Percentiles rank a stretch among this genome's conserved stretches.
Evolutionary conservation across 78 protist genomes (phyloP).

Genomic region (Thecamonas trahens): DNA sequence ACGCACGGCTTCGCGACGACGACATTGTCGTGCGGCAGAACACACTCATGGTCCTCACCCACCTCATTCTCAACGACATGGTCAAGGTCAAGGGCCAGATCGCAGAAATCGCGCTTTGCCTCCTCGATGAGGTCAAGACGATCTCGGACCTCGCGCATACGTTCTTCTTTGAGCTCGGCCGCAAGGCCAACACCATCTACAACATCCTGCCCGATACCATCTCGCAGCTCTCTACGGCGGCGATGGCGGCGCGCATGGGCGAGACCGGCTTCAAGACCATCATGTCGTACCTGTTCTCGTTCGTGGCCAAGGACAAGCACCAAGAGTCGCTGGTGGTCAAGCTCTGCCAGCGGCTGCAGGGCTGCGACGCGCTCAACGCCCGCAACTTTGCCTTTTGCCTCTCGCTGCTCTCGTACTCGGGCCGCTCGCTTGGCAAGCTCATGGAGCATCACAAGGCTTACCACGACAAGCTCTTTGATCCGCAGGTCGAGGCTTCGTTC

Average conservation of each 20-base stretch:
- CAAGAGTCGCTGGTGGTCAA: slow-evolving; percentile 70
- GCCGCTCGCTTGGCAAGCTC: slow-evolving; percentile 45
- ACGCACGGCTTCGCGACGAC: slow-evolving; percentile 55
- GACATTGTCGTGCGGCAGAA: slow-evolving; percentile 68
- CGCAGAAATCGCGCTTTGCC: slow-evolving; percentile 57
- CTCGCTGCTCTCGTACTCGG: slow-evolving; percentile 34
- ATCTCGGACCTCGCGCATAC: slow-evolving; percentile 31
- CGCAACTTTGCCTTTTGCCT: slow-evolving; percentile 60
- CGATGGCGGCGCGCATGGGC: not conserved
- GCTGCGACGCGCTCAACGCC: slow-evolving; percentile 23
- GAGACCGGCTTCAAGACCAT: slow-evolving; percentile 27
- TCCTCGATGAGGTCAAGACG: slow-evolving; percentile 42
- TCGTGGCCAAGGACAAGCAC: slow-evolving; percentile 63
- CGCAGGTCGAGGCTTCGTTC: slow-evolving; percentile 20
- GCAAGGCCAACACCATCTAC: slow-evolving; percentile 61
- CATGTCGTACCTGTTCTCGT: slow-evolving; percentile 52
- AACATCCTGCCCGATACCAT: slow-evolving; percentile 86
- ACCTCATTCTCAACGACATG: slow-evolving; percentile 90
- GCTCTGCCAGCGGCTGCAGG: slow-evolving; percentile 65
- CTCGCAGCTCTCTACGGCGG: slow-evolving; percentile 22
- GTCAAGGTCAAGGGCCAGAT: slow-evolving; percentile 50
- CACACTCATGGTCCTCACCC: slow-evolving; percentile 83
- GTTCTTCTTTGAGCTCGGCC: slow-evolving; percentile 51
- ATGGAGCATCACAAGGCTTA: slow-evolving; percentile 36
- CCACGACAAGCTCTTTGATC: slow-evolving; percentile 40